These are phyloP conservation scores for Gaillardinia entomophila DNA, from an alignment of 805 yeast species.

Conservation along the genomic window DNA sequence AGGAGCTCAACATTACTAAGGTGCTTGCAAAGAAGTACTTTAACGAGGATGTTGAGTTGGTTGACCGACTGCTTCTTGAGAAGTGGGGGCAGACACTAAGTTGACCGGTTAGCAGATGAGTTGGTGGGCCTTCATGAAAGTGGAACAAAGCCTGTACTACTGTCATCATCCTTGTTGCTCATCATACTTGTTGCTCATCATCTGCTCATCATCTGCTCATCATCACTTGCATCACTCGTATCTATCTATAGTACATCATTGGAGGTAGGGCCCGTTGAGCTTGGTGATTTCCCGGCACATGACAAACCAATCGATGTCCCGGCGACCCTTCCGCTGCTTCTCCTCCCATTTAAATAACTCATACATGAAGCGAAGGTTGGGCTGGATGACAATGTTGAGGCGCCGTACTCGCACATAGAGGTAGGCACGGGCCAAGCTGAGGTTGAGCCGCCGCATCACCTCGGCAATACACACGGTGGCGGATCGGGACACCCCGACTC, in stretches of 20 bases:
- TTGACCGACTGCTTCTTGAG: slow-evolving; percentile 6
- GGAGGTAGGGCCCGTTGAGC: slow-evolving; percentile 63
- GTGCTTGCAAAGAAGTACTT: slow-evolving; percentile 54
- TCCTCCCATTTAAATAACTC: slow-evolving; percentile 62
- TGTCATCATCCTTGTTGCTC: no score
- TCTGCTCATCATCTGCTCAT: no score
- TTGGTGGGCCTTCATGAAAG: no score
- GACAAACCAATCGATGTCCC: slow-evolving; percentile 17
- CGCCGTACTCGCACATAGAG: slow-evolving; percentile 84
- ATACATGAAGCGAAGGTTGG: slow-evolving; percentile 86
- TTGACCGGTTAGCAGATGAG: no score
- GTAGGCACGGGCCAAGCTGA: slow-evolving; percentile 74
- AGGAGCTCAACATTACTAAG: slow-evolving; percentile 54
- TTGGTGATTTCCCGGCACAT: slow-evolving; percentile 35
- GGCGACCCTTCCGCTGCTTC: slow-evolving; percentile 3
- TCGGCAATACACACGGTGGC: slow-evolving; percentile 96
- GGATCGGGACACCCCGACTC: slow-evolving; percentile 92
- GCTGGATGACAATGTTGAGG: slow-evolving; percentile 89
- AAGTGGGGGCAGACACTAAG: no score
- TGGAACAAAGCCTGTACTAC: no score
- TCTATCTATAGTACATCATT: no score
- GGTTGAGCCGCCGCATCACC: slow-evolving; percentile 70
- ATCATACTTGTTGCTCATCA: no score
- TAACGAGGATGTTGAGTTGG: slow-evolving; percentile 40
- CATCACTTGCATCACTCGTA: no score